Conservation (phyloP, 768 basidiomycete genomes). For the Kockovaella imperatae region DNA sequence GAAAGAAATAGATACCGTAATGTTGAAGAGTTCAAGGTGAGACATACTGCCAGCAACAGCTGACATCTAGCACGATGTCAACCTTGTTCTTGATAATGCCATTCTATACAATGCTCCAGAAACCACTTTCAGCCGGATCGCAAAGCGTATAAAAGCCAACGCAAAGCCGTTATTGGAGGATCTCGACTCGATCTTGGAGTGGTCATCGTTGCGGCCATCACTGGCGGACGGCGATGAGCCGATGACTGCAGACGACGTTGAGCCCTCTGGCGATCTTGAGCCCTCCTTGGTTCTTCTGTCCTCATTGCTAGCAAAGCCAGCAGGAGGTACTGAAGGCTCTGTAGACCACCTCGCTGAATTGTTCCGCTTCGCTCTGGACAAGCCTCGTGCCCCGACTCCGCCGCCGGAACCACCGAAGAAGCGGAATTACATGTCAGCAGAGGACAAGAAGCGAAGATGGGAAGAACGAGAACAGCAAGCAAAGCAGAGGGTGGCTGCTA, state of each 20-base stretch:
- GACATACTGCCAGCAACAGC: conserved; percentile 11
- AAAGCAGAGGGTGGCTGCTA: conserved; percentile 8
- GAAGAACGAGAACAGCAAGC: conserved; percentile 18
- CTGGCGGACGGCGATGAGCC: background rate
- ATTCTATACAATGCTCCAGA: conserved; percentile 70
- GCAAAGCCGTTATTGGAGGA: conserved; percentile 50
- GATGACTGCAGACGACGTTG: conserved; percentile 36
- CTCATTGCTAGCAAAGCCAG: conserved; percentile 52
- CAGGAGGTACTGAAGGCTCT: conserved; percentile 51
- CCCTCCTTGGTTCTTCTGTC: conserved; percentile 55
- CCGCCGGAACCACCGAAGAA: conserved; percentile 47
- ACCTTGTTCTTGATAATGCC: conserved; percentile 84
- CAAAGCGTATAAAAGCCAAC: conserved; percentile 55
- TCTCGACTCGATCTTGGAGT: conserved; percentile 19
- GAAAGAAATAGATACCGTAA: conserved; percentile 68
- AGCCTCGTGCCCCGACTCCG: conserved; percentile 57
- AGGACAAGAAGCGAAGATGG: conserved; percentile 14
- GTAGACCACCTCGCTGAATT: conserved; percentile 60
- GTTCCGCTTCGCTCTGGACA: conserved; percentile 61
- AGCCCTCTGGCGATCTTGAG: conserved; percentile 63
- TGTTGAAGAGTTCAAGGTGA: conserved; percentile 59
- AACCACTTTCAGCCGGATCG: conserved; percentile 63
- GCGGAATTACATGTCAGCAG: conserved; percentile 6
- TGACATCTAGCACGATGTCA: conserved; percentile 53
- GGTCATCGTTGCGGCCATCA: background rate